Base-by-base conservation (phyloP, 1,284 basidiomycete species). In the Sporisorium exsertum region DNA sequence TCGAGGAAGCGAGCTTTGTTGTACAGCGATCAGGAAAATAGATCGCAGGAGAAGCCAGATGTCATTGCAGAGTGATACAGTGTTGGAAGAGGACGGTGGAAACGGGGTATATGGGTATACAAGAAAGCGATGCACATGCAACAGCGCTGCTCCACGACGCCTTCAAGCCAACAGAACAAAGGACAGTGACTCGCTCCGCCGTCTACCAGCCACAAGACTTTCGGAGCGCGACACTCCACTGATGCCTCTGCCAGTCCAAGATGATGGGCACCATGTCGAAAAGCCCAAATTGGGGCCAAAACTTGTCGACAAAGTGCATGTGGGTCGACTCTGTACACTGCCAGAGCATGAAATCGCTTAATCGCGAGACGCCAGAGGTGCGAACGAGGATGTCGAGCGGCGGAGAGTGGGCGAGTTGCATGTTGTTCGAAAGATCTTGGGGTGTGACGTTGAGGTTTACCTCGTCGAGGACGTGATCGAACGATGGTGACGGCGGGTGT, bases 261-360 rank as follows among this genome's bases (percentile, higher is more conserved):
- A 97, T 84, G 65, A 97, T 91, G 1, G 93, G 93, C 24, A 95
- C 86, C 82, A 97, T 90, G 79, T 99, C 93, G 59, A 90, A 88
- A 6, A 98, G 85, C 2, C 95, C 94, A 84, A 98, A 97, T 64
- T 95, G 92, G 0, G 97, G 97, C 97, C 97, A 99, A 84, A 92
- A 96, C 0, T 90, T 90, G 35, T 91, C 87, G n/a, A 91, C 90
- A 86, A 97, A 96, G 84, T 98, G 94, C n/a, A 99, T 87, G 77
- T 95, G 94, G 0, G 94, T 93, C 75, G 92, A 86, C 78, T 94
- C 91, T 60, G 89, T 92, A 76, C 91, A 90, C 91, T 95, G 85
- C 95, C 95, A 98, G 26, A 96, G 90, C 85, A 98, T 87, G 83
- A 92, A 99, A 84, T 97, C 94, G 83, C 93, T 95, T 22, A 99